Evolutionary conservation across 2,329 filamentous ascomycete species (phyloP), one percentile per base, ranked within the genome.

Genomic region (Trematosphaeria pertusa): DNA sequence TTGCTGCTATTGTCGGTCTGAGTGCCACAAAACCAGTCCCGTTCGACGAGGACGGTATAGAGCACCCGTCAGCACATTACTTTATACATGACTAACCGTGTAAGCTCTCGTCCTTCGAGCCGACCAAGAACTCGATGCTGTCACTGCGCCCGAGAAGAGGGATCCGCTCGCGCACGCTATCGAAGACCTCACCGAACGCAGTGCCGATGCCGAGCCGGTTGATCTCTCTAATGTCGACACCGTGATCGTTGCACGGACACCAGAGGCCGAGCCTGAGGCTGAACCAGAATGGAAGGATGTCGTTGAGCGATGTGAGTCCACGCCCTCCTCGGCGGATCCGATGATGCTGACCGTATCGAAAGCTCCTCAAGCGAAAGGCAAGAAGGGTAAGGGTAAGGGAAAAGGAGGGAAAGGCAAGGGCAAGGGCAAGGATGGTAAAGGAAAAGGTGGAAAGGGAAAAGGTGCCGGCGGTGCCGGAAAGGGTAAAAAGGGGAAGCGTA

Each of bases 1-100:
- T 50, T 12, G 36, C 46, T 33, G 37, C 37, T 12, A 9, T 50
- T n/a, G 41, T 37, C 17, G 41, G 46, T 37, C 46, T 50, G 41
- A 37, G 41, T 30, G 41, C 41, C 32, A 37, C 41, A 10, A 18
- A 34, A 3, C 46, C 46, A 11, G 37, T 50, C 17, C 10, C 36
- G 12, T 37, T 41, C 24, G 32, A 42, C n/a, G 34, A 31, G 5
- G 41, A 42, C 5, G 28, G 42, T 50, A 44, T 19, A 17, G 15
- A 5, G 19, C 19, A 9, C 32, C 11, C n/a, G 11, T 12, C 11
- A 32, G 3, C 9, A 17, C 9, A 11, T 46, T 21, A 26, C 17
- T 14, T 35, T 9, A 15, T 17, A 6, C 34, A 4, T 5, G 12
- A 41, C 12, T 19, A 28, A 34, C 12, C 3, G 4, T 15, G 14